Evolutionary conservation across 371 early-diverging fungal species (phyloP), one percentile per base, ranked within the genome.

Genomic region (Circinella umbellata): DNA sequence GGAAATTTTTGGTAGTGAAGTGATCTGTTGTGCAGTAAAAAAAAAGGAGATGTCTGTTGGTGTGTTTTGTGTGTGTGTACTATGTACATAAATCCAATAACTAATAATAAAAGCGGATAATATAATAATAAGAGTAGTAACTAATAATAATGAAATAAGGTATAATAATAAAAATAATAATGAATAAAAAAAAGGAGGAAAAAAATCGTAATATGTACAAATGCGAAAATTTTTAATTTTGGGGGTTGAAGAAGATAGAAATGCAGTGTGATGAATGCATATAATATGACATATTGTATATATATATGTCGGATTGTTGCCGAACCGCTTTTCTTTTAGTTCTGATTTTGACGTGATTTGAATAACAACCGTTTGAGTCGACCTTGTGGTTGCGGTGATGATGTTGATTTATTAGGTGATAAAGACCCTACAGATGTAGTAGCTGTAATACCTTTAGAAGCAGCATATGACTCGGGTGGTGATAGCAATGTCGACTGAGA

Each of bases 121-220:
- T 42, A 42, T 42, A 11, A 42, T 42, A 42, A 42, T 42, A 42
- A 42, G 42, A 42, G 11, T 42, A 42, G 3, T 42, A 11, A 11
- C 27, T 27, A 42, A 42, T 42, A 42, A 6, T 42, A 42, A 42
- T 42, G 11, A 42, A 42, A 42, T 42, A 27, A 27, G 27, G 27
- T 27, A 42, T 42, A 42, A 42, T 42, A 42, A 42, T 42, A 42
- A 42, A 9, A 42, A 42, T 42, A 42, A 42, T n/a, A 63, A 63
- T 34, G 47, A 63, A 18, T 10, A 63, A 63, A 14, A 15, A 17
- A 8, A 39, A 46, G 20, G 63, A 46, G 34, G 8, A 47, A 63
- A 14, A 34, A 39, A 63, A 46, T 14, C 39, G 1, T 57, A 57
- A 63, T 48, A 63, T 49, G 49, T 63, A 63, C 63, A 63, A 63